A percentile compares a stretch with the other conserved stretches of the same genome.
These are phyloP conservation scores for Tubosaeta sp. DNA, from an alignment of 768 basidiomycete genomes.

Conservation along the genomic window DNA sequence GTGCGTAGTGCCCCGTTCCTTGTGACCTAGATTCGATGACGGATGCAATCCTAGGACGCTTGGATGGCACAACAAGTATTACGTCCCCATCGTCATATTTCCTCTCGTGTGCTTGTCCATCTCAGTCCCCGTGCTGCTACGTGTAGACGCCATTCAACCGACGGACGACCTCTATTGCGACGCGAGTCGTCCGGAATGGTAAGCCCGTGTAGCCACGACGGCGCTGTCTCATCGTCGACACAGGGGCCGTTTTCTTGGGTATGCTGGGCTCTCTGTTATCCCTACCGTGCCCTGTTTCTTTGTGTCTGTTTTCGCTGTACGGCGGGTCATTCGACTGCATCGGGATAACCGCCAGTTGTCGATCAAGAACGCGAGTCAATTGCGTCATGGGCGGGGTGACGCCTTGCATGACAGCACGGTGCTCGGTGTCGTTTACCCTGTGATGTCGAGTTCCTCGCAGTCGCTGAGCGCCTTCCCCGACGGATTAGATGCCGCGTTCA, in stretches of 20 bases:
- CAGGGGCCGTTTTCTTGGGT: slow-evolving; percentile 64
- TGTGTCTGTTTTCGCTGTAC: slow-evolving; percentile 33
- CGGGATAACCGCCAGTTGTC: slow-evolving; percentile 13
- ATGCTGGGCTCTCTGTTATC: slow-evolving; percentile 53
- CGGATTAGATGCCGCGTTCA: background rate
- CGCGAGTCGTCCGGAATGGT: slow-evolving; percentile 56
- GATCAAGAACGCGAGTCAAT: background rate
- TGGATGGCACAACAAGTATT: slow-evolving; percentile 45
- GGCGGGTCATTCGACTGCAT: slow-evolving; percentile 18
- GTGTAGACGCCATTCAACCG: slow-evolving; percentile 42
- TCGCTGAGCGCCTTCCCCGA: background rate
- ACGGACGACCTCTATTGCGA: slow-evolving; percentile 57
- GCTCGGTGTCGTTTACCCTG: background rate
- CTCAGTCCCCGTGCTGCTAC: slow-evolving; percentile 42
- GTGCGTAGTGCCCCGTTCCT: slow-evolving; percentile 8
- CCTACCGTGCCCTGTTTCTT: slow-evolving; percentile 49
- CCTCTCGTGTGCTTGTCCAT: slow-evolving; percentile 43
- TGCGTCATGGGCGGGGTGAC: background rate
- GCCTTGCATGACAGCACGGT: background rate
- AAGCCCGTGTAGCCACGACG: slow-evolving; percentile 12
- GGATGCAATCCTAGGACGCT: slow-evolving; percentile 34
- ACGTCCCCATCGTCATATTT: slow-evolving; percentile 42
- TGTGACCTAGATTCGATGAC: background rate
- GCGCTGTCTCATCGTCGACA: slow-evolving; percentile 1
- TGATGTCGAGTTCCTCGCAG: background rate